A percentile compares a stretch with the other conserved stretches of the same genome.
phyloP scores from a whole-genome alignment of 805 yeast genomes.

The Schwanniomyces sp. region DNA sequence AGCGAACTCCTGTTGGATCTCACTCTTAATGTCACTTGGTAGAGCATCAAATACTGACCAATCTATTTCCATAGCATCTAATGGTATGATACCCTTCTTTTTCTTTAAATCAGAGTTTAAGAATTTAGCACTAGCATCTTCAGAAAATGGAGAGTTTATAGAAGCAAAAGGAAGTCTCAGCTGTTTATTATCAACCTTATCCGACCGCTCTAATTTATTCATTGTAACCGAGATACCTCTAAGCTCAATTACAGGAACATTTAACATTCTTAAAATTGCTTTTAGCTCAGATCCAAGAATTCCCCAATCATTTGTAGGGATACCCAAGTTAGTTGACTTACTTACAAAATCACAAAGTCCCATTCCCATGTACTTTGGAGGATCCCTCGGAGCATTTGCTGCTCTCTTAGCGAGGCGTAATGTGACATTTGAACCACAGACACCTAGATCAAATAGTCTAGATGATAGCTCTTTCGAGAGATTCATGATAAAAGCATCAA shows the following conservation, averaged over 20 bases:
- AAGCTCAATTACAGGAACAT: conserved; percentile 64
- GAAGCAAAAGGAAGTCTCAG: conserved; percentile 24
- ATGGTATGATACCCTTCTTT: neutral
- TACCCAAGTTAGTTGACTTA: conserved; percentile 58
- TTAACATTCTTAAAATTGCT: conserved; percentile 53
- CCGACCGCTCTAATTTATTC: conserved; percentile 51
- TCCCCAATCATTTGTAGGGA: conserved; percentile 60
- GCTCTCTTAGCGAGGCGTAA: conserved; percentile 67
- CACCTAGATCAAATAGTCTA: conserved; percentile 48
- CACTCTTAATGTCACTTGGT: conserved; percentile 66
- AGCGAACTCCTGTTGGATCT: conserved; percentile 53
- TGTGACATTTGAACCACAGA: conserved; percentile 57
- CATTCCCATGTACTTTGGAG: conserved; percentile 82
- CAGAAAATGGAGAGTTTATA: neutral
- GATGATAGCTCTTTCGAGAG: conserved; percentile 59
- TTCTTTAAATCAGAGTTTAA: neutral
- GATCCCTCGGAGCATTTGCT: conserved; percentile 65
- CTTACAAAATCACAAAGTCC: conserved; percentile 72
- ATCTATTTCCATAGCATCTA: conserved; percentile 43
- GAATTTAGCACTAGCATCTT: neutral
- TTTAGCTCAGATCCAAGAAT: conserved; percentile 60
- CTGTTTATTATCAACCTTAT: conserved; percentile 13
- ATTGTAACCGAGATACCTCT: conserved; percentile 79
- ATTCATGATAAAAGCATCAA: conserved; percentile 59
- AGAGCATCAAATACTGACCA: conserved; percentile 62